phyloP scores from a whole-genome alignment of 352 stramenopile genomes.

The Pythium sukuiense region DNA sequence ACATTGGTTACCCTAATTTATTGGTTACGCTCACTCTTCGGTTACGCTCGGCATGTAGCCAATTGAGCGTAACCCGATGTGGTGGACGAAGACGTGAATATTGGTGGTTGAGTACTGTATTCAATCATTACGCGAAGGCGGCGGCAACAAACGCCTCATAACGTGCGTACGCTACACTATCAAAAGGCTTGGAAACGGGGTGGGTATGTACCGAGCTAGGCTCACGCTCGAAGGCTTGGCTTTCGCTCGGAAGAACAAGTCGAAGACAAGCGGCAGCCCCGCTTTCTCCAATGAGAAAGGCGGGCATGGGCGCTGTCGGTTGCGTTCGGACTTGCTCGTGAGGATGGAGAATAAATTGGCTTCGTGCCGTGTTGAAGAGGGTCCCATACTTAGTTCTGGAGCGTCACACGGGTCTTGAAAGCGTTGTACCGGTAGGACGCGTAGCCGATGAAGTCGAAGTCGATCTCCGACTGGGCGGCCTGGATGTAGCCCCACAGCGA shows the following conservation, averaged over 20 bases:
- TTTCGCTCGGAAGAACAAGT: constrained; percentile 5
- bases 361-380: not conserved
- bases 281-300: not conserved
- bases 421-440: constrained; percentile 68
- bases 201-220: not conserved
- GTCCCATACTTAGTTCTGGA: constrained; percentile 34
- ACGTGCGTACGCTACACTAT: not conserved
- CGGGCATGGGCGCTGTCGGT: not conserved
- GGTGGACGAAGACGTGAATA: not conserved
- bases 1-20: not conserved
- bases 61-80: not conserved
- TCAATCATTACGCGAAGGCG: not conserved
- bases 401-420: constrained; percentile 62
- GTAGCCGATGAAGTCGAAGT: constrained; percentile 93
- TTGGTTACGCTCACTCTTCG: not conserved
- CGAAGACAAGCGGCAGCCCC: constrained; percentile 17
- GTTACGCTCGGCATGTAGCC: not conserved
- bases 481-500: constrained; percentile 91
- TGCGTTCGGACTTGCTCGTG: constrained; percentile 1
- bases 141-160: not conserved
- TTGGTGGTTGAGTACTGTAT: not conserved
- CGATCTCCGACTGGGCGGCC: constrained; percentile 84
- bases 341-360: not conserved
- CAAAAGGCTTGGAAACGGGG: not conserved
- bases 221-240: not conserved